Evolutionary conservation across 2,329 filamentous ascomycete genomes (phyloP).

Genomic region (Aspergillus quadrilineatus): DNA sequence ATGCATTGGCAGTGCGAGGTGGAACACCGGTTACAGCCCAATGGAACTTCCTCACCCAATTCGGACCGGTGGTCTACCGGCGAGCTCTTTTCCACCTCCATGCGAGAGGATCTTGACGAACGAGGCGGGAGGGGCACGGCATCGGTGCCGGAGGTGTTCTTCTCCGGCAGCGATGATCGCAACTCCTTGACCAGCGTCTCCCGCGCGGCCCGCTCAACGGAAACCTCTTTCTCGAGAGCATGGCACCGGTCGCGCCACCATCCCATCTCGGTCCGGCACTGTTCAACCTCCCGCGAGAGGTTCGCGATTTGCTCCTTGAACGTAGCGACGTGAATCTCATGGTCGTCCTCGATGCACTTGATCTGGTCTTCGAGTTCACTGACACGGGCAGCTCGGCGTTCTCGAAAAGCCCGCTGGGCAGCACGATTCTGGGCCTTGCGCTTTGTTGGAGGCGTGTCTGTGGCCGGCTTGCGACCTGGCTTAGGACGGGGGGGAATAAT

Average conservation of each 20-base stretch:
- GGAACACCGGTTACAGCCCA: constrained; percentile 67
- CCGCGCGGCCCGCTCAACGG: constrained; percentile 42
- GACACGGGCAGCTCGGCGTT: constrained; percentile 80
- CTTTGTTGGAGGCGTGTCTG: constrained; percentile 88
- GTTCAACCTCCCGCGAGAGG: constrained; percentile 66
- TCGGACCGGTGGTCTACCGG: constrained; percentile 21
- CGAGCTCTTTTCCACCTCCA: constrained; percentile 2
- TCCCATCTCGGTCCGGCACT: constrained; percentile 55
- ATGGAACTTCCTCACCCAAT: constrained; percentile 38
- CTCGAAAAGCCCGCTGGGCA: constrained; percentile 85
- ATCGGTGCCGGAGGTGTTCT: constrained; percentile 29
- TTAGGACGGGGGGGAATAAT: constrained; percentile 79
- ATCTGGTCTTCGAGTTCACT: constrained; percentile 61
- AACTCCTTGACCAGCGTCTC: constrained; percentile 45
- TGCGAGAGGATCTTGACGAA: constrained; percentile 2
- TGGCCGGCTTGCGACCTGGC: constrained; percentile 90
- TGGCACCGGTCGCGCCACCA: constrained; percentile 57
- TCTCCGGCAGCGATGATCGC: constrained; percentile 31
- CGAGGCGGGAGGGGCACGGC: constrained; percentile 36
- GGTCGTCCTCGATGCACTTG: constrained; percentile 49
- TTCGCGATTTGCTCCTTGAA: constrained; percentile 54
- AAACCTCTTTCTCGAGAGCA: constrained; percentile 63
- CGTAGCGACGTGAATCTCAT: constrained; percentile 48
- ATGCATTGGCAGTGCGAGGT: constrained; percentile 63
- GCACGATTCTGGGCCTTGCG: constrained; percentile 92